Evolutionary conservation across 106 monocot genomes (phyloP).

Genomic region (Apostasia ramifera): DNA sequence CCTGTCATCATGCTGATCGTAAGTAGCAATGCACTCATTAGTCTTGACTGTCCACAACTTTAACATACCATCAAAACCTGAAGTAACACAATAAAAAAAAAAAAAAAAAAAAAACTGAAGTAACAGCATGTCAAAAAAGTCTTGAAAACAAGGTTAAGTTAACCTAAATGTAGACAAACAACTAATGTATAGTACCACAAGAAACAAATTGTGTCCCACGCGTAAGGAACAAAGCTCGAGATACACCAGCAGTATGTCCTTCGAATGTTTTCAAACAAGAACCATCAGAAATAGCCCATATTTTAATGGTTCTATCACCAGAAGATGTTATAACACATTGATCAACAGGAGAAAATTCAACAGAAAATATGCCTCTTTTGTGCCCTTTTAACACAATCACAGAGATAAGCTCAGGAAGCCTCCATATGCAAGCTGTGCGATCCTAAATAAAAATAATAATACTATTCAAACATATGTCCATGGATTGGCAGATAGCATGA

Average conservation of each 20-base stretch:
- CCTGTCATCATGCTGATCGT: constrained; percentile 95
- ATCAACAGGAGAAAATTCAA: constrained; percentile 96
- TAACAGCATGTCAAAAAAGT: neutral
- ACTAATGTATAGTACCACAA: constrained; percentile 40
- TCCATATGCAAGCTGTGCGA: constrained; percentile 86
- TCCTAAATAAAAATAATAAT: constrained; percentile 40
- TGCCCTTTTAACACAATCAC: constrained; percentile 66
- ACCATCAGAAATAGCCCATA: constrained; percentile 88
- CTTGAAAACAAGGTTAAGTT: neutral
- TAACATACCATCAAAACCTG: constrained; percentile 96
- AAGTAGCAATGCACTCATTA: constrained; percentile 87
- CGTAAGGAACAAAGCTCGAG: constrained; percentile 78
- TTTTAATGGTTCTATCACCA: constrained; percentile 89
- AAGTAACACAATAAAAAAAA: neutral
- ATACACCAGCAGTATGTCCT: constrained; percentile 85
- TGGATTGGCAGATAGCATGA: neutral
- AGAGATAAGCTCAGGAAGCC: constrained; percentile 72
- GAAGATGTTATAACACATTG: constrained; percentile 90
- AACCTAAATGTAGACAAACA: neutral
- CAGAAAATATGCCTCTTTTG: constrained; percentile 94
- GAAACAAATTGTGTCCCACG: constrained; percentile 87
- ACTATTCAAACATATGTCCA: neutral
- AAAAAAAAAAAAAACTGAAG: too few relatives aligned
- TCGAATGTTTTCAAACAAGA: constrained; percentile 95
- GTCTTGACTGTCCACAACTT: constrained; percentile 92